phyloP scores from a whole-genome alignment of 371 early-diverging fungal genomes.

The Choanephora cucurbitarum region DNA sequence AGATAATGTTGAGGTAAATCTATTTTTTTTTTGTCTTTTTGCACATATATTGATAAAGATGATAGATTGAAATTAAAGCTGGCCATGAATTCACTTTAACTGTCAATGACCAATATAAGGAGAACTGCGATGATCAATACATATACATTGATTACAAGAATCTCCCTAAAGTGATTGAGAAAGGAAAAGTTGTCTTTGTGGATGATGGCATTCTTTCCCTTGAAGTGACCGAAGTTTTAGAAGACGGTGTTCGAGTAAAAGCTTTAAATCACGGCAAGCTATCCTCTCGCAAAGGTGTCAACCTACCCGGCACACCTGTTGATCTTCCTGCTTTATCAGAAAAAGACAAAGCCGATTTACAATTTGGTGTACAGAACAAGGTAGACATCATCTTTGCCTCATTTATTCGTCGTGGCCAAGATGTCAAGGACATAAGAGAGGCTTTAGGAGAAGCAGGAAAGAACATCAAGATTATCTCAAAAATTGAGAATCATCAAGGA shows the following conservation, averaged over 20 bases:
- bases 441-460: constrained; percentile 80
- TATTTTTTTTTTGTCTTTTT: neutral
- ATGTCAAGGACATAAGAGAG: constrained; percentile 82
- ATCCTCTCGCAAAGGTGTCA: constrained; percentile 85
- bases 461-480: constrained; percentile 92
- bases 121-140: constrained; percentile 67
- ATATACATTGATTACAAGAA: constrained; percentile 91
- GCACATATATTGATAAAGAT: too few species aligned
- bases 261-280: constrained; percentile 79
- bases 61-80: constrained; percentile 57
- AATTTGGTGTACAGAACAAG: constrained; percentile 91
- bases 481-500: constrained; percentile 97
- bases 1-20: constrained; percentile 54
- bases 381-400: constrained; percentile 98
- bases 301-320: constrained; percentile 84
- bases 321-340: constrained; percentile 93
- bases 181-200: constrained; percentile 85
- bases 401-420: constrained; percentile 91
- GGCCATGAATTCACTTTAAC: constrained; percentile 87
- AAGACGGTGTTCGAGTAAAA: constrained; percentile 58
- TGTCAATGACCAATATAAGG: constrained; percentile 70
- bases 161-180: constrained; percentile 76
- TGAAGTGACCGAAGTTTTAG: constrained; percentile 64
- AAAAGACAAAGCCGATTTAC: constrained; percentile 91
- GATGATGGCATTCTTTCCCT: constrained; percentile 88